Evolutionary conservation across 192 early-diverging fungal genomes (phyloP).

Genomic region (Glomus cerebriforme): DNA sequence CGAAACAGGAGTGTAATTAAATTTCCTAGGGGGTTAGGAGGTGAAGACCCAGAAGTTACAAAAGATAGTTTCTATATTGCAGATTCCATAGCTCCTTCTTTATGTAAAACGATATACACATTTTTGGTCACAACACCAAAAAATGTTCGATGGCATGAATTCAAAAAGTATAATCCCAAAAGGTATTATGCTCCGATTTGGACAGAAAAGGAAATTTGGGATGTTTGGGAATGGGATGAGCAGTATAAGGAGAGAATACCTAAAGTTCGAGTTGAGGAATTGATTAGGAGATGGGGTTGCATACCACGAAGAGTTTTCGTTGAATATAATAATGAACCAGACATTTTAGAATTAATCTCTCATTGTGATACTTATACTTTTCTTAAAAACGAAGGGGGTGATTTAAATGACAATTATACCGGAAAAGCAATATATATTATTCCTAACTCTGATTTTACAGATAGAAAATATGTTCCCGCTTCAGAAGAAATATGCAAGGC

Average conservation of each 20-base stretch:
- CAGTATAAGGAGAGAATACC: conserved; percentile 14
- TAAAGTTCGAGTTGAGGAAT: conserved; percentile 2
- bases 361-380: conserved; percentile 4
- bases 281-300: conserved; percentile 8
- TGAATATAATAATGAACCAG: conserved; percentile 22
- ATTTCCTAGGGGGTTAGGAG: background rate
- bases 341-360: background rate
- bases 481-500: conserved; percentile 1
- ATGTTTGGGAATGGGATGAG: conserved; percentile 1
- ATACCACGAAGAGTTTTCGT: conserved; percentile 10
- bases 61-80: too few species aligned
- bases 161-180: too few species aligned
- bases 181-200: conserved; percentile 19
- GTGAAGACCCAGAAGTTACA: too few species aligned
- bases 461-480: conserved; percentile 20
- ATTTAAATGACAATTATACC: conserved; percentile 11
- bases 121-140: conserved; percentile 13
- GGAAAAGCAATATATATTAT: conserved; percentile 21
- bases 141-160: background rate
- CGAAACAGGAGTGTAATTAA: background rate
- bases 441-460: conserved; percentile 21
- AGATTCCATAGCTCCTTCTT: too few species aligned
- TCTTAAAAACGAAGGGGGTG: conserved; percentile 4
- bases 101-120: background rate
- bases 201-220: conserved; percentile 22